Evolutionary conservation across 257 asterid genomes (phyloP).

Genomic region (Perilla frutescens): DNA sequence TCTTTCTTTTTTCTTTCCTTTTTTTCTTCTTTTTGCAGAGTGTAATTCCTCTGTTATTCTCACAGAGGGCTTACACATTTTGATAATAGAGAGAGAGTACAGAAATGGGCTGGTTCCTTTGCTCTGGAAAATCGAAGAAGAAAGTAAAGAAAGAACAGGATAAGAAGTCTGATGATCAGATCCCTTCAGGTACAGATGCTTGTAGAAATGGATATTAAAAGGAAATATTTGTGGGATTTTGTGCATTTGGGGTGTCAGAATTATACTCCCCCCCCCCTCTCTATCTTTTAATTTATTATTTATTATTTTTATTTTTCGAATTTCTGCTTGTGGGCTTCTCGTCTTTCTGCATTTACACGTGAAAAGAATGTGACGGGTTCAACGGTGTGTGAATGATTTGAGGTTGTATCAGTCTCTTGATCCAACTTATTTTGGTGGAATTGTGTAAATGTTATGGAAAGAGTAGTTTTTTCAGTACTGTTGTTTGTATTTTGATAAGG

Average conservation of each 20-base stretch:
- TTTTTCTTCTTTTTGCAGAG: conserved; percentile 29
- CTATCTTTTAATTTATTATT: not conserved
- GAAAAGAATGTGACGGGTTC: not conserved
- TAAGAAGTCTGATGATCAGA: conserved; percentile 66
- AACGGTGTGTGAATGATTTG: conserved; percentile 6
- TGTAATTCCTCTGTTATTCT: conserved; percentile 27
- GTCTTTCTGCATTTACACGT: conserved; percentile 24
- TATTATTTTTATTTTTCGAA: not conserved
- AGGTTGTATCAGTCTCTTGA: conserved; percentile 30
- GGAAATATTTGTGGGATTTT: conserved; percentile 9
- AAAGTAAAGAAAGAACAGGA: conserved; percentile 47
- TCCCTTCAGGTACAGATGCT: conserved; percentile 68
- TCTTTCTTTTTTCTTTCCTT: conserved; percentile 14
- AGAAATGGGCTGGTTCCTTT: conserved; percentile 71
- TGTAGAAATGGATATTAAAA: not conserved
- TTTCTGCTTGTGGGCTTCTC: not conserved
- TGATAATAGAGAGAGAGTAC: not conserved
- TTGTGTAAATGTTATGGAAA: conserved; percentile 15
- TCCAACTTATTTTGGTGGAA: conserved; percentile 26
- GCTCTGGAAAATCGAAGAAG: conserved; percentile 78
- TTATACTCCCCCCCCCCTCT: conserved; percentile 1
- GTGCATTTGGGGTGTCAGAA: conserved; percentile 28
- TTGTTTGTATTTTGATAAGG: conserved; percentile 22
- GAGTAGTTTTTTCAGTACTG: conserved; percentile 1
- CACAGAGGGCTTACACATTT: conserved; percentile 8